Conservation (phyloP, 2,329 filamentous ascomycete species). For the Blumeria graminis region DNA sequence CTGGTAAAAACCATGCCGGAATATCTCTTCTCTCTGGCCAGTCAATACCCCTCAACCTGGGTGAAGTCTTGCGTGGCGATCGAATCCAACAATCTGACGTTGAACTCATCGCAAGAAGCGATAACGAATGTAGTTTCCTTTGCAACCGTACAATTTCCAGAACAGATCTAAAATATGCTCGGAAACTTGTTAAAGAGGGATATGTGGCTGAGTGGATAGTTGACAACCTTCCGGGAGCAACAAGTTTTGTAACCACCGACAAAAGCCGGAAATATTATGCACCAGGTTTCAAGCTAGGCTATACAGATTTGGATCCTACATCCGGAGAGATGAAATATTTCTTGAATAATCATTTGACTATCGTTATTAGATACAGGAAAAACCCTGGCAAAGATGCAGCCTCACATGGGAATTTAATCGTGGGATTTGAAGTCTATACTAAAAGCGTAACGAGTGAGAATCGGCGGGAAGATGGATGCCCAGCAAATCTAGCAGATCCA, state of each 20-base stretch:
- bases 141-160: constrained; percentile 44
- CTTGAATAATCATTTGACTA: constrained; percentile 71
- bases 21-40: constrained; percentile 50
- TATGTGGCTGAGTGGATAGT: constrained; percentile 89
- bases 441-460: constrained; percentile 47
- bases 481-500: constrained; percentile 36
- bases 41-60: constrained; percentile 59
- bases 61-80: constrained; percentile 69
- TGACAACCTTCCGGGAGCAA: constrained; percentile 73
- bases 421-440: constrained; percentile 75
- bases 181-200: constrained; percentile 48
- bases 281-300: constrained; percentile 71
- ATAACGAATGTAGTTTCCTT: constrained; percentile 47
- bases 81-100: constrained; percentile 69
- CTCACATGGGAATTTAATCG: constrained; percentile 52
- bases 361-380: constrained; percentile 55
- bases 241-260: constrained; percentile 69
- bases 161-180: constrained; percentile 39
- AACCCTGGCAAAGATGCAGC: constrained; percentile 45
- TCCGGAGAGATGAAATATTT: constrained; percentile 41
- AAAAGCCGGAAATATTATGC: constrained; percentile 73
- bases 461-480: constrained; percentile 41
- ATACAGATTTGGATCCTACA: constrained; percentile 34
- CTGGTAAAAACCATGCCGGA: constrained; percentile 38
- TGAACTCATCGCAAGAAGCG: constrained; percentile 52